Evolutionary conservation across 805 yeast genomes (phyloP).

Genomic region (Zygosaccharomyces bisporus): DNA sequence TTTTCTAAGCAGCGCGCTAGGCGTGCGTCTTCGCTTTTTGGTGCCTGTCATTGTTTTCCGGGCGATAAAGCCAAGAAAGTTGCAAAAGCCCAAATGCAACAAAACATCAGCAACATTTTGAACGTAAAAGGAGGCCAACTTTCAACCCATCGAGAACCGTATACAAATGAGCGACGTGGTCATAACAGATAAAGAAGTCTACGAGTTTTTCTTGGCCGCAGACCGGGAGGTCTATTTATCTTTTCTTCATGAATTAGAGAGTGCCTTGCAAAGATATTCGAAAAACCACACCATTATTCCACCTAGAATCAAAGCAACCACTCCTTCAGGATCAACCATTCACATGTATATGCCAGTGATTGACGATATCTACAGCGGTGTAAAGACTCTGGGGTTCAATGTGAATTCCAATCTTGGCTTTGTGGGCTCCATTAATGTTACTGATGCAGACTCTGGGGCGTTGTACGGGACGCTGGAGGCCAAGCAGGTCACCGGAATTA

Average conservation of each 20-base stretch:
- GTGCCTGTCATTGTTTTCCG: neutral
- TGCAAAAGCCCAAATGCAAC: neutral
- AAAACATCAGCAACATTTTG: neutral
- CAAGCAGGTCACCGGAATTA: slow-evolving; percentile 55
- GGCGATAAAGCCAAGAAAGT: no score
- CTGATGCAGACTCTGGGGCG: slow-evolving; percentile 50
- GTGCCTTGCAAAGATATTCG: slow-evolving; percentile 42
- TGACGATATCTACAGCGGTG: slow-evolving; percentile 49
- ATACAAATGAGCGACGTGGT: slow-evolving; percentile 12
- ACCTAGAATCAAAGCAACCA: slow-evolving; percentile 46
- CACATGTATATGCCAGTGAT: slow-evolving; percentile 68
- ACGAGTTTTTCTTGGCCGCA: slow-evolving; percentile 13
- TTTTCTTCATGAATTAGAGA: slow-evolving; percentile 15
- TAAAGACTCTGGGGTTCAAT: slow-evolving; percentile 47
- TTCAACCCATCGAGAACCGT: neutral
- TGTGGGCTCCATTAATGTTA: slow-evolving; percentile 51
- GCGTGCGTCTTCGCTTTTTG: neutral
- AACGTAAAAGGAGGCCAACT: neutral
- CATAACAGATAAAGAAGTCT: slow-evolving; percentile 16
- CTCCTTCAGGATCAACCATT: slow-evolving; percentile 38
- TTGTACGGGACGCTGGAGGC: slow-evolving; percentile 55
- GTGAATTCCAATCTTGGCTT: slow-evolving; percentile 56
- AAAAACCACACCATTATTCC: slow-evolving; percentile 48
- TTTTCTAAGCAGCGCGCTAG: neutral
- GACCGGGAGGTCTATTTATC: slow-evolving; percentile 6